Percentiles rank a stretch among this genome's conserved stretches.
phyloP scores from a whole-genome alignment of 1,139 yeast species.

The Scheffersomyces lignicola region DNA sequence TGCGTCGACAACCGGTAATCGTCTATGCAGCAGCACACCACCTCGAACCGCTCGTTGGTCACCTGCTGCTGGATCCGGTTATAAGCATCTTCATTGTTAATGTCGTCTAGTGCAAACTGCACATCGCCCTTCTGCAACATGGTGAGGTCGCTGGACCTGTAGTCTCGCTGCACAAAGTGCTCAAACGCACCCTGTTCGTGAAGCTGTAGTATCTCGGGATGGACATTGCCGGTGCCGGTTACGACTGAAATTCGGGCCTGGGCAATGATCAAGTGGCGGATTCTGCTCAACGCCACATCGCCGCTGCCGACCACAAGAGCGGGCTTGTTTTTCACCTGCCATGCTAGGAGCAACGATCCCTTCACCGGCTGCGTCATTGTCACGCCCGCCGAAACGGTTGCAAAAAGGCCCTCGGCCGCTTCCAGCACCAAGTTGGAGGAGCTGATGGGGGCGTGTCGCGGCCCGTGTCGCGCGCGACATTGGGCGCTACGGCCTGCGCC shows the following conservation, averaged over 20 bases:
- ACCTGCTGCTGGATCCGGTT: slow-evolving; percentile 33
- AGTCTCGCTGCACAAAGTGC: slow-evolving; percentile 41
- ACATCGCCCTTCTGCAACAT: slow-evolving; percentile 52
- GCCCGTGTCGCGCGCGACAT: too few relatives aligned
- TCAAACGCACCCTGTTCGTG: slow-evolving; percentile 43
- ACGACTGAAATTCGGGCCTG: slow-evolving; percentile 71
- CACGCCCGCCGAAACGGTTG: too few relatives aligned
- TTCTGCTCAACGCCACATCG: slow-evolving; percentile 74
- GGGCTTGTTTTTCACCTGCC: slow-evolving; percentile 66
- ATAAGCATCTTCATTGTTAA: slow-evolving; percentile 26
- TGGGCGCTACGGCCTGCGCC: too few relatives aligned
- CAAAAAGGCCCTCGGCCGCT: too few relatives aligned
- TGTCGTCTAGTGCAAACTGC: slow-evolving; percentile 21
- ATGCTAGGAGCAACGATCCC: slow-evolving; percentile 68
- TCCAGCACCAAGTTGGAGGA: too few relatives aligned
- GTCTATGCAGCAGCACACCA: slow-evolving; percentile 76
- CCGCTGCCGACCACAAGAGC: slow-evolving; percentile 82
- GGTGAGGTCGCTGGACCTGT: slow-evolving; percentile 44
- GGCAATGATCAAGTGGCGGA: slow-evolving; percentile 65
- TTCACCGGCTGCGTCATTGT: too few relatives aligned
- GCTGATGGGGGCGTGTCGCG: too few relatives aligned
- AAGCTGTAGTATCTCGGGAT: slow-evolving; percentile 43
- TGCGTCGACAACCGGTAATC: slow-evolving; percentile 61
- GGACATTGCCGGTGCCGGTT: slow-evolving; percentile 47
- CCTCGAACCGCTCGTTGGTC: slow-evolving; percentile 47